Conservation (phyloP, 2,329 filamentous ascomycete genomes). For the Nemania serpens region DNA sequence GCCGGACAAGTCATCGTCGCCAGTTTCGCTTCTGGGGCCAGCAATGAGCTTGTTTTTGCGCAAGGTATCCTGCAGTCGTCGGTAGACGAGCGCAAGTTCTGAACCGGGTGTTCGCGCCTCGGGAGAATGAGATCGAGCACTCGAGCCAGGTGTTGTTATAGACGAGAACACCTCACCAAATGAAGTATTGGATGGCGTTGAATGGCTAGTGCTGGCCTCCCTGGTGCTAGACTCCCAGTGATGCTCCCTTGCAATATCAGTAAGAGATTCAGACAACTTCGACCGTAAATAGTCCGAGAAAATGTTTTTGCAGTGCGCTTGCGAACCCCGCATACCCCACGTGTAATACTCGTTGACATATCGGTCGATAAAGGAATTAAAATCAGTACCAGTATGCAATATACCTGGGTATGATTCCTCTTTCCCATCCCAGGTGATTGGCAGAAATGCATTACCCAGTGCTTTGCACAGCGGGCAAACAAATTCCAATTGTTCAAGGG, state of each 20-base stretch:
- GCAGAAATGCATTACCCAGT: slow-evolving; percentile 90
- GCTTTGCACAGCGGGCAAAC: slow-evolving; percentile 97
- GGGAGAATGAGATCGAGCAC: slow-evolving; percentile 41
- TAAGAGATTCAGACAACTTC: slow-evolving; percentile 47
- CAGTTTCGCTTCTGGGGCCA: slow-evolving; percentile 27
- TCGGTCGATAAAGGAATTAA: slow-evolving; percentile 70
- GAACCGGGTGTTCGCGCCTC: slow-evolving; percentile 47
- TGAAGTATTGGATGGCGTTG: slow-evolving; percentile 46
- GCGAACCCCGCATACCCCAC: slow-evolving; percentile 37
- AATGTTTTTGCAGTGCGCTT: slow-evolving; percentile 40
- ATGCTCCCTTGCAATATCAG: slow-evolving; percentile 44
- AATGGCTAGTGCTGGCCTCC: slow-evolving; percentile 44
- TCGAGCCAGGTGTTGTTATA: slow-evolving; percentile 44
- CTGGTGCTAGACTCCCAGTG: slow-evolving; percentile 50
- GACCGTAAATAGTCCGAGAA: slow-evolving; percentile 47
- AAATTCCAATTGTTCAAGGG: slow-evolving; percentile 80
- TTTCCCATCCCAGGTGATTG: slow-evolving; percentile 92
- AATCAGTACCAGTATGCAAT: slow-evolving; percentile 63
- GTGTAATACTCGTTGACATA: slow-evolving; percentile 50
- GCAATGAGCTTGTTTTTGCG: slow-evolving; percentile 55
- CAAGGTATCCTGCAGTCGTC: slow-evolving; percentile 63
- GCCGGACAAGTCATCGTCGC: slow-evolving; percentile 54
- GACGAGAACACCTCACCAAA: slow-evolving; percentile 51
- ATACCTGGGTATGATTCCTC: slow-evolving; percentile 80
- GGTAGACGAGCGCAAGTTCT: slow-evolving; percentile 65